A percentile compares a stretch with the other conserved stretches of the same genome.
phyloP scores from a whole-genome alignment of 2,329 filamentous ascomycete genomes.

The Zasmidium cellare region DNA sequence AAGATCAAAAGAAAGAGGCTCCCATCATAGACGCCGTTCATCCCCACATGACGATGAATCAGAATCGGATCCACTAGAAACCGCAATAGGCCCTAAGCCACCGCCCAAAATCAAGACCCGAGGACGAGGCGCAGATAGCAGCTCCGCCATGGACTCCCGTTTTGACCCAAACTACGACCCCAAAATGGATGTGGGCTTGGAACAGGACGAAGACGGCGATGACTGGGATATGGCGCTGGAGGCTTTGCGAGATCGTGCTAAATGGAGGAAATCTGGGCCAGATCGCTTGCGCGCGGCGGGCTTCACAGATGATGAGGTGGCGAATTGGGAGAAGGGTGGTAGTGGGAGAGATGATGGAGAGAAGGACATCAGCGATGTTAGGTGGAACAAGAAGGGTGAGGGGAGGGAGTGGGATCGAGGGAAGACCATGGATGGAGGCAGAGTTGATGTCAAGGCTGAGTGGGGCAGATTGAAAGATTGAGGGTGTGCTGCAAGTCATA shows the following conservation, averaged over 20 bases:
- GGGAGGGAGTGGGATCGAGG: slow-evolving; percentile 67
- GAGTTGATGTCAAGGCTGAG: slow-evolving; percentile 50
- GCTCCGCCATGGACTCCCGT: slow-evolving; percentile 73
- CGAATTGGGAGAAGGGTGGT: slow-evolving; percentile 62
- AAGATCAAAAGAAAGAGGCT: background rate
- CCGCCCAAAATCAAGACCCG: slow-evolving; percentile 53
- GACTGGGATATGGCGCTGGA: slow-evolving; percentile 82
- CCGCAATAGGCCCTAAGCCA: slow-evolving; percentile 70
- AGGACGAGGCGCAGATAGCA: slow-evolving; percentile 65
- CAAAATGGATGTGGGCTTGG: slow-evolving; percentile 52
- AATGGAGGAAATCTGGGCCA: slow-evolving; percentile 73
- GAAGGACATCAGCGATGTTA: slow-evolving; percentile 53
- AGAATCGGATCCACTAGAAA: slow-evolving; percentile 71
- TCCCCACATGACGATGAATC: slow-evolving; percentile 2
- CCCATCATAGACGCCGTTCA: background rate
- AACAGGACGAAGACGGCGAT: slow-evolving; percentile 48
- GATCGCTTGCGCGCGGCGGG: slow-evolving; percentile 75
- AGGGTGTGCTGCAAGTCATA: background rate
- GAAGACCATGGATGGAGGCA: slow-evolving; percentile 60
- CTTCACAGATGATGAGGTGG: slow-evolving; percentile 68
- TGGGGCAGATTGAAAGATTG: slow-evolving; percentile 42
- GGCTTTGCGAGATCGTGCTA: slow-evolving; percentile 74
- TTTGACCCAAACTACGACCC: slow-evolving; percentile 70
- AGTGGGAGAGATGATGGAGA: slow-evolving; percentile 63
- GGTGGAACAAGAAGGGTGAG: slow-evolving; percentile 47